Evolutionary conservation across 352 stramenopile genomes (phyloP).

Genomic region (Hyaloperonospora arabidopsidis): DNA sequence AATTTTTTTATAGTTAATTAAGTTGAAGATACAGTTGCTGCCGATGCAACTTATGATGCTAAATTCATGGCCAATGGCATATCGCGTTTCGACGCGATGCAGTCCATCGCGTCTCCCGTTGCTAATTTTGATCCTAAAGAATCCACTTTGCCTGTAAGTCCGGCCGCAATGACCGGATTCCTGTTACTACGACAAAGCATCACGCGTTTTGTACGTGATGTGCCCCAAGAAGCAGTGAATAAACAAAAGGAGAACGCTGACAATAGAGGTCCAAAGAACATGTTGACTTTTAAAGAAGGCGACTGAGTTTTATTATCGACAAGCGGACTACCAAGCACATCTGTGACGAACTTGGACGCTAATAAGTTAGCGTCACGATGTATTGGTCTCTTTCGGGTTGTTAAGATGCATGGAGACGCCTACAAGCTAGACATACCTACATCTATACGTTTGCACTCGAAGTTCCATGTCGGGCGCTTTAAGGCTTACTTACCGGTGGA

Average conservation of each 20-base stretch:
- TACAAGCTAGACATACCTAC: neutral
- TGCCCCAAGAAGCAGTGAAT: too few relatives aligned
- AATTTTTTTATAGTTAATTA: too few relatives aligned
- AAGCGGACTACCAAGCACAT: neutral
- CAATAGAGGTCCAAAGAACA: neutral
- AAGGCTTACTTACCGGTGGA: slow-evolving; percentile 11
- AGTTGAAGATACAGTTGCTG: too few relatives aligned
- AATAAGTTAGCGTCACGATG: neutral
- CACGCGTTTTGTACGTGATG: neutral
- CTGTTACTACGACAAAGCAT: neutral
- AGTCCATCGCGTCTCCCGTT: neutral
- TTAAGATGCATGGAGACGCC: neutral
- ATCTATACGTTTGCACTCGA: slow-evolving; percentile 15
- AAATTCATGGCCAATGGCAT: neutral
- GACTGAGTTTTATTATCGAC: neutral
- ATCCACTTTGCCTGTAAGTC: too few relatives aligned
- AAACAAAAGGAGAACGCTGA: neutral
- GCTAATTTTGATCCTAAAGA: too few relatives aligned
- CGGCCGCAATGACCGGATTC: neutral
- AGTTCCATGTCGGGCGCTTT: slow-evolving; percentile 27
- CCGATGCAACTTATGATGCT: too few relatives aligned
- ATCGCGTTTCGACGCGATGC: neutral
- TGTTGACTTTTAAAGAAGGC: neutral
- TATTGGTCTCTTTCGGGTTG: neutral
- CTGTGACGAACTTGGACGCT: neutral